These are phyloP conservation scores for Ephemerocybe angulata DNA, from an alignment of 768 basidiomycete genomes.

Conservation along the genomic window DNA sequence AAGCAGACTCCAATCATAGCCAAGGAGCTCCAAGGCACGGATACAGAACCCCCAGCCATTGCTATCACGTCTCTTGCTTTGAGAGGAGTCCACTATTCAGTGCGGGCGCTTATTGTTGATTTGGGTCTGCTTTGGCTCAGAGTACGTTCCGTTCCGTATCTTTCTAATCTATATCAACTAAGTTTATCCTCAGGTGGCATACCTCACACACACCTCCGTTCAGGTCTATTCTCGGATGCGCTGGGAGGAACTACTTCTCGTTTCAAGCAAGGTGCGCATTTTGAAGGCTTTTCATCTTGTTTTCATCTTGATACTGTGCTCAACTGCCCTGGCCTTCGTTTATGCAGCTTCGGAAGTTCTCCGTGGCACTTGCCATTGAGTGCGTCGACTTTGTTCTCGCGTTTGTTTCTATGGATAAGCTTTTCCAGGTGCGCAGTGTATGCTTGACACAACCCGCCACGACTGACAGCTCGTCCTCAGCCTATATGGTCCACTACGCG, in stretches of 20 bases:
- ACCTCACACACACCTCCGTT: conserved; percentile 11
- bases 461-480: neutral
- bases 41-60: neutral
- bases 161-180: neutral
- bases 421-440: conserved; percentile 12
- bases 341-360: conserved; percentile 10
- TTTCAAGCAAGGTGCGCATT: no score
- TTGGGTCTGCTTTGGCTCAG: neutral
- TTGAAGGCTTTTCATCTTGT: no score
- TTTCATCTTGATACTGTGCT: no score
- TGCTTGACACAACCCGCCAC: neutral
- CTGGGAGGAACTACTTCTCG: no score
- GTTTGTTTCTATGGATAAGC: conserved; percentile 11
- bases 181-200: conserved; percentile 2
- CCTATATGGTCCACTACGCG: neutral
- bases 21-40: neutral
- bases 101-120: neutral
- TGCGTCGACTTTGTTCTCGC: conserved; percentile 11
- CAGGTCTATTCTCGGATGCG: conserved; percentile 3
- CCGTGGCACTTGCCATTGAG: conserved; percentile 10
- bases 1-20: neutral
- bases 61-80: neutral
- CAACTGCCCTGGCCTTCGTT: no score
- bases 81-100: neutral
- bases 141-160: neutral